Conservation (phyloP, 1,284 basidiomycete genomes). For the Ustilago loliicola region DNA sequence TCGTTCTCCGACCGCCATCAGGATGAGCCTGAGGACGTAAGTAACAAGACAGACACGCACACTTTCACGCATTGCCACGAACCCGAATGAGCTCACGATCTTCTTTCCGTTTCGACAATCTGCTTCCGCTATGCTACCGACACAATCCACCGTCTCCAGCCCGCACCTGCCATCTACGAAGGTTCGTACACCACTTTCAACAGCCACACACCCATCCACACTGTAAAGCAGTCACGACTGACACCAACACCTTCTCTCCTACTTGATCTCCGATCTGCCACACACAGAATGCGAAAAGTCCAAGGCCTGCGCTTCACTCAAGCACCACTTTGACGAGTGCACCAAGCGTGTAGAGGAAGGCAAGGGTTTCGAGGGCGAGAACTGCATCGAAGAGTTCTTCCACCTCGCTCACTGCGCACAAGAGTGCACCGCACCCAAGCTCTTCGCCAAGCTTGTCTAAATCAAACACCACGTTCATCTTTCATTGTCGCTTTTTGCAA, state of each 20-base stretch:
- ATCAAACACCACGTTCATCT: background rate
- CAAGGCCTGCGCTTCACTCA: slow-evolving; percentile 61
- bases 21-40: slow-evolving; percentile 68
- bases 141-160: slow-evolving; percentile 16
- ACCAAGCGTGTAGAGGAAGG: slow-evolving; percentile 66
- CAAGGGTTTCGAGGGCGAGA: slow-evolving; percentile 68
- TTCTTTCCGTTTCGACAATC: background rate
- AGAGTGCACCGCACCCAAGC: slow-evolving; percentile 67
- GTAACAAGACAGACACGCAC: slow-evolving; percentile 20
- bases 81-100: slow-evolving; percentile 5
- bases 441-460: slow-evolving; percentile 65
- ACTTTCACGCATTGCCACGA: background rate
- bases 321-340: slow-evolving; percentile 70
- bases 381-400: slow-evolving; percentile 70
- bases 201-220: background rate
- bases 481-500: background rate
- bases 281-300: slow-evolving; percentile 69
- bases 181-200: slow-evolving; percentile 31
- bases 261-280: background rate
- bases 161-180: slow-evolving; percentile 61
- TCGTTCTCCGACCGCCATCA: background rate
- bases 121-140: background rate
- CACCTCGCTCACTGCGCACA: slow-evolving; percentile 67
- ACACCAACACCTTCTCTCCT: background rate
- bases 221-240: background rate